Evolutionary conservation across 2,329 filamentous ascomycete species (phyloP), one percentile per base, ranked within the genome.

Genomic region (Aureobasidium sp.): DNA sequence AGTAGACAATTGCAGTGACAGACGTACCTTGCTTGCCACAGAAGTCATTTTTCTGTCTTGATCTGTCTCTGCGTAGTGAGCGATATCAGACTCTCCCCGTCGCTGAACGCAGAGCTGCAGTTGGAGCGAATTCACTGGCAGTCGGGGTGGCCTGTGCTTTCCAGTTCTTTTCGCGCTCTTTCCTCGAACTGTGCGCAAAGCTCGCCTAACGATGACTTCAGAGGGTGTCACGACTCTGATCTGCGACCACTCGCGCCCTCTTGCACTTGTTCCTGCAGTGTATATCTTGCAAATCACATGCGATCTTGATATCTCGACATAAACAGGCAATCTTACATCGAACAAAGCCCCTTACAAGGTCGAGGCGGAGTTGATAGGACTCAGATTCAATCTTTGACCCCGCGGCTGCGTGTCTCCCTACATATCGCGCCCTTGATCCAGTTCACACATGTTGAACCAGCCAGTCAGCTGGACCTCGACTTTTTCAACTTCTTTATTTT

Each of bases 1-100:
- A 32, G 15, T 9, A 2, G 44, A 29, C 26, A 15, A 27, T 39
- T 32, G 55, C n/a, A 20, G 32, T 24, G 43, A 43, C 55, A 47
- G 43, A 51, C 61, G 37, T 50, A 63, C 61, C 61, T 63, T 63
- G 61, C 61, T 63, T 37, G 51, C 61, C 52, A 63, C 61, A 41
- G 61, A 63, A 61, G 48, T 20, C 59, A 61, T 55, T 51, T 63
- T 56, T 51, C 34, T 43, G 53, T 56, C 37, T 56, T 62, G 60
- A 53, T 53, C 37, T 55, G 32, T 62, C 60, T 62, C 48, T 43
- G 59, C 56, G 36, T 60, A 10, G 29, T 60, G 39, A 47, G 50
- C 60, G 48, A 53, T 55, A 43, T 56, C 60, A 62, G 60, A 62
- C 60, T 55, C 60, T 55, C 60, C 44, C 60, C 50, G 52, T 62